These are phyloP conservation scores for Candida sanyiensis DNA, from an alignment of 805 yeast species.

Conservation along the genomic window DNA sequence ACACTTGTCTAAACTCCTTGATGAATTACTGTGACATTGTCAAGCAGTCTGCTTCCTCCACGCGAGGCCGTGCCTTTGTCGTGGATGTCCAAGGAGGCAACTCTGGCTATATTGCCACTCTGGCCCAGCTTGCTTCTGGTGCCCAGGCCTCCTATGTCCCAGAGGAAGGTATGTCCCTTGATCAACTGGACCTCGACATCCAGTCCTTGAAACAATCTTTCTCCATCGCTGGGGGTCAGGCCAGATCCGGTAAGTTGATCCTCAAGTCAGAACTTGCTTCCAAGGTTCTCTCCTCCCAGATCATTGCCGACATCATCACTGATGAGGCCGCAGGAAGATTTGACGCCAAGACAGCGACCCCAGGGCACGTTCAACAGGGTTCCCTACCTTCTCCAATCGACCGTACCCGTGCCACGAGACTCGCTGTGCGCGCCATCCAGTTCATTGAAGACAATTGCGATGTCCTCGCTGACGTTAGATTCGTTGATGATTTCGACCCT, in stretches of 20 bases:
- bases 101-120: conserved; percentile 72
- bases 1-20: conserved; percentile 67
- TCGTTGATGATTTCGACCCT: conserved; percentile 37
- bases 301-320: conserved; percentile 61
- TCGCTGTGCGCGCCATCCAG: conserved; percentile 62
- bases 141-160: conserved; percentile 74
- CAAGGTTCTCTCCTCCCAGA: conserved; percentile 58
- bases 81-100: conserved; percentile 86
- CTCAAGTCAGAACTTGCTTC: conserved; percentile 68
- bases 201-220: conserved; percentile 53
- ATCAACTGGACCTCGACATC: conserved; percentile 60
- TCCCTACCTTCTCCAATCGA: conserved; percentile 73
- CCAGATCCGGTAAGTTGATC: conserved; percentile 63
- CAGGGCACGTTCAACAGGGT: conserved; percentile 88
- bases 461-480: conserved; percentile 39
- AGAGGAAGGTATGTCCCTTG: conserved; percentile 58
- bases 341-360: conserved; percentile 74
- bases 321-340: conserved; percentile 60
- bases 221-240: conserved; percentile 56
- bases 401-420: conserved; percentile 67
- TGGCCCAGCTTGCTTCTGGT: conserved; percentile 63
- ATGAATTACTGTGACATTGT: conserved; percentile 74
- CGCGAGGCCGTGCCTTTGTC: conserved; percentile 73
- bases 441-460: conserved; percentile 50
- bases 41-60: conserved; percentile 72